These are phyloP conservation scores for Hirschioporus abietinus DNA, from an alignment of 768 basidiomycete species.

Conservation along the genomic window DNA sequence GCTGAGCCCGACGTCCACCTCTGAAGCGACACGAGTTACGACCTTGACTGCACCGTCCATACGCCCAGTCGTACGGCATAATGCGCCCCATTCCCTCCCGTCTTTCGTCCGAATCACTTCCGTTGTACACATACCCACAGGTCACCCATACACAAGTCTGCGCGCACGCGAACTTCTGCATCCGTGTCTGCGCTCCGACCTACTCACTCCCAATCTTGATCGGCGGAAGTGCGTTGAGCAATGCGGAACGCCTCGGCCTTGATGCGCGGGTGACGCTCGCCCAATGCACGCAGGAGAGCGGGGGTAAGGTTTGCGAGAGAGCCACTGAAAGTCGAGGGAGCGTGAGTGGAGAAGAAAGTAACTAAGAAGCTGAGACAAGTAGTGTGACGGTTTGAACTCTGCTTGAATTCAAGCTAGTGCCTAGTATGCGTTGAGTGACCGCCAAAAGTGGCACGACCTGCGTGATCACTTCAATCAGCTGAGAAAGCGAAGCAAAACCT, in stretches of 20 bases:
- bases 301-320: constrained; percentile 67
- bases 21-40: no score
- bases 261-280: no score
- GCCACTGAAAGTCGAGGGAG: constrained; percentile 49
- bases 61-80: constrained; percentile 68
- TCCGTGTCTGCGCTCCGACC: no score
- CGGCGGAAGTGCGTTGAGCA: no score
- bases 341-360: constrained; percentile 73
- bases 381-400: constrained; percentile 51
- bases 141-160: constrained; percentile 79
- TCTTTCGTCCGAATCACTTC: constrained; percentile 60
- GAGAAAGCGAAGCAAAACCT: no score
- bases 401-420: constrained; percentile 70
- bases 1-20: constrained; percentile 62
- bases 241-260: no score
- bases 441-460: no score
- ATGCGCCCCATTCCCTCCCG: constrained; percentile 75
- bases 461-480: no score
- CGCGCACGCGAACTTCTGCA: no score
- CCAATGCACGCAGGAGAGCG: constrained; percentile 68
- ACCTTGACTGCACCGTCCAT: no score
- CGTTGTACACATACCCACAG: constrained; percentile 83
- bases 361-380: constrained; percentile 83
- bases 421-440: constrained; percentile 59
- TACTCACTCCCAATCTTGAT: no score